Conservation (phyloP, 2,329 filamentous ascomycete species). For the Dissoconium aciculare region DNA sequence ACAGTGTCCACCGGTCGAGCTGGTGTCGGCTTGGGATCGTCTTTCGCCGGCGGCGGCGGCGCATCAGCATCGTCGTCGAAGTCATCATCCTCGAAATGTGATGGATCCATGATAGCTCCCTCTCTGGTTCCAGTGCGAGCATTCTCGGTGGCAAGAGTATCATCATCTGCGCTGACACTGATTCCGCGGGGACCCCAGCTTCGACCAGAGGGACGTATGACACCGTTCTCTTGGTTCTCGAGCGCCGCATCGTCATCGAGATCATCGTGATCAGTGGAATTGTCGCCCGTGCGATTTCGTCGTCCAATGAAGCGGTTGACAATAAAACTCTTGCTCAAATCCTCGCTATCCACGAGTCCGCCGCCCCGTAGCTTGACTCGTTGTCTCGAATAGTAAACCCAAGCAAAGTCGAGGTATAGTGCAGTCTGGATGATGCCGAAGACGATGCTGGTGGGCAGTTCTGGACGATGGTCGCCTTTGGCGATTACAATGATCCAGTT, state of each 20-base stretch:
- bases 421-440: slow-evolving; percentile 83
- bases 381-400: slow-evolving; percentile 91
- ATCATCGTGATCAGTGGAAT: slow-evolving; percentile 31
- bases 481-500: slow-evolving; percentile 63
- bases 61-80: slow-evolving; percentile 25
- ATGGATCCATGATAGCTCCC: slow-evolving; percentile 30
- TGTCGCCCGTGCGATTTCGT: slow-evolving; percentile 20
- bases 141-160: slow-evolving; percentile 31
- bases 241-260: slow-evolving; percentile 46
- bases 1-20: slow-evolving; percentile 6
- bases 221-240: slow-evolving; percentile 23
- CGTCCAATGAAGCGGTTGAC: slow-evolving; percentile 61
- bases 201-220: slow-evolving; percentile 11
- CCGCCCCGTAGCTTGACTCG: slow-evolving; percentile 83
- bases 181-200: slow-evolving; percentile 44
- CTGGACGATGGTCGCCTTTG: slow-evolving; percentile 40
- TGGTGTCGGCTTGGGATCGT: slow-evolving; percentile 5
- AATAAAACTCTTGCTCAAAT: slow-evolving; percentile 72
- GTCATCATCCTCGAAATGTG: slow-evolving; percentile 32
- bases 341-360: slow-evolving; percentile 78
- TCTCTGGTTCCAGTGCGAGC: slow-evolving; percentile 16
- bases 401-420: slow-evolving; percentile 85
- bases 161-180: slow-evolving; percentile 45
- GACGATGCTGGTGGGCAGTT: slow-evolving; percentile 58
- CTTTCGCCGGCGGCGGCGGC: slow-evolving; percentile 21